Evolutionary conservation across 2,329 filamentous ascomycete species (phyloP).

Genomic region (Dothidotthia symphoricarpi): DNA sequence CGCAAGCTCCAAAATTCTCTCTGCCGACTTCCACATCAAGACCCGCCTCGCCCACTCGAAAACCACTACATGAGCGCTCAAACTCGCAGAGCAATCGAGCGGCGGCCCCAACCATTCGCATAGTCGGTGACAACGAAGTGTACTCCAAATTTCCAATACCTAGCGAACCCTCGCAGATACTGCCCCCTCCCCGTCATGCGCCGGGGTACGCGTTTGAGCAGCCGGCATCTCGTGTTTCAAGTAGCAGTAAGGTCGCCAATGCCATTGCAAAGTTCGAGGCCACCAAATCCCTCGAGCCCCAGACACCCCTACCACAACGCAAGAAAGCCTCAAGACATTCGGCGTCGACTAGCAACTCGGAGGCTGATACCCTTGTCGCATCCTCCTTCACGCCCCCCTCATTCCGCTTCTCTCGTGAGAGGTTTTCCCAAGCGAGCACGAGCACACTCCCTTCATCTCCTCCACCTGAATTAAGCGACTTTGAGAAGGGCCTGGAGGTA

Average conservation of each 20-base stretch:
- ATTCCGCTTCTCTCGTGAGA: not conserved
- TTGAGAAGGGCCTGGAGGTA: constrained; percentile 34
- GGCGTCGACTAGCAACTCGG: constrained; percentile 40
- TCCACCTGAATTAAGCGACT: constrained; percentile 28
- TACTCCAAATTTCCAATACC: constrained; percentile 44
- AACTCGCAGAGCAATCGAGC: constrained; percentile 40
- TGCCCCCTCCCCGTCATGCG: constrained; percentile 40
- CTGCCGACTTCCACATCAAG: constrained; percentile 28
- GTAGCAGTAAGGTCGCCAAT: constrained; percentile 37
- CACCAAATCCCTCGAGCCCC: constrained; percentile 33
- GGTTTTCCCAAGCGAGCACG: constrained; percentile 43
- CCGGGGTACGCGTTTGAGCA: constrained; percentile 41
- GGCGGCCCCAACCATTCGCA: constrained; percentile 42
- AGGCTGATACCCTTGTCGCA: constrained; percentile 41
- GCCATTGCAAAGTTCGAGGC: constrained; percentile 41
- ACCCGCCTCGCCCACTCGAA: constrained; percentile 35
- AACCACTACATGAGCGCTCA: constrained; percentile 42
- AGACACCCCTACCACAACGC: constrained; percentile 30
- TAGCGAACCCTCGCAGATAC: constrained; percentile 41
- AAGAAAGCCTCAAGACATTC: constrained; percentile 40
- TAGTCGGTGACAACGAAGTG: constrained; percentile 40
- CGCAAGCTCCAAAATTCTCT: constrained; percentile 32
- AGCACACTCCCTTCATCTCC: constrained; percentile 42
- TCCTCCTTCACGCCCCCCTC: constrained; percentile 23
- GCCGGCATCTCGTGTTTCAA: constrained; percentile 43